Percentiles rank a stretch among this genome's conserved stretches.
Conservation (phyloP, 176 grass and related monocot genomes). For the Rhynchospora pubera region DNA sequence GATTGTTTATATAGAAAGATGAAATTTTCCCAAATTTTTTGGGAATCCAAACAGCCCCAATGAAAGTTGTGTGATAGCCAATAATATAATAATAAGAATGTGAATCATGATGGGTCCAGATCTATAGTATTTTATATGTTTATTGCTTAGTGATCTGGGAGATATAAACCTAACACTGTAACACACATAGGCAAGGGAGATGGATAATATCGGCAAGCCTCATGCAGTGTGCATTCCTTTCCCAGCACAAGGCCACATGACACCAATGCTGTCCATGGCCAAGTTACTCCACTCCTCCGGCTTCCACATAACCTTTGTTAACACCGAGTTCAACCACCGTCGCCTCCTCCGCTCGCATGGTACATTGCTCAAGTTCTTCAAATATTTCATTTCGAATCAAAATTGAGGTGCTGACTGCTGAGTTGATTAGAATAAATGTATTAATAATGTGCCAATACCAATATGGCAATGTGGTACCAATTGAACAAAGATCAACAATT, state of each 20-base stretch:
- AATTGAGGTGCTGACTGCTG: not conserved
- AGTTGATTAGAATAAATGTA: too few relatives aligned
- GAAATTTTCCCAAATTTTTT: too few relatives aligned
- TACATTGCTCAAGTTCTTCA: not conserved
- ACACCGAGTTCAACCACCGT: slow-evolving; percentile 48
- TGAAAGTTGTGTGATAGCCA: not conserved
- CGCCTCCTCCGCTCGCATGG: not conserved
- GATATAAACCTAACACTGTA: not conserved
- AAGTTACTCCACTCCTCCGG: slow-evolving; percentile 24
- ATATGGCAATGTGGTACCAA: not conserved
- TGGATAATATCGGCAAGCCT: not conserved
- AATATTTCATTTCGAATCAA: not conserved
- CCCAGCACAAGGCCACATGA: slow-evolving; percentile 10
- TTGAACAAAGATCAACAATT: not conserved
- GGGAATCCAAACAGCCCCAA: too few relatives aligned
- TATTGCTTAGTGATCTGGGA: not conserved
- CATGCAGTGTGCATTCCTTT: slow-evolving; percentile 15
- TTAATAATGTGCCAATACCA: not conserved
- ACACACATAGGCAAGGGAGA: not conserved
- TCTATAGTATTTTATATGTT: not conserved
- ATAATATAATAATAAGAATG: not conserved
- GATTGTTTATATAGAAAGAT: too few relatives aligned
- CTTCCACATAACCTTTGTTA: slow-evolving; percentile 53
- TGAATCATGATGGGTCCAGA: not conserved
- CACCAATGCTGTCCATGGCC: slow-evolving; percentile 1